phyloP scores from a whole-genome alignment of 2,329 filamentous ascomycete genomes.

The Graphiopsis chlorocephala region DNA sequence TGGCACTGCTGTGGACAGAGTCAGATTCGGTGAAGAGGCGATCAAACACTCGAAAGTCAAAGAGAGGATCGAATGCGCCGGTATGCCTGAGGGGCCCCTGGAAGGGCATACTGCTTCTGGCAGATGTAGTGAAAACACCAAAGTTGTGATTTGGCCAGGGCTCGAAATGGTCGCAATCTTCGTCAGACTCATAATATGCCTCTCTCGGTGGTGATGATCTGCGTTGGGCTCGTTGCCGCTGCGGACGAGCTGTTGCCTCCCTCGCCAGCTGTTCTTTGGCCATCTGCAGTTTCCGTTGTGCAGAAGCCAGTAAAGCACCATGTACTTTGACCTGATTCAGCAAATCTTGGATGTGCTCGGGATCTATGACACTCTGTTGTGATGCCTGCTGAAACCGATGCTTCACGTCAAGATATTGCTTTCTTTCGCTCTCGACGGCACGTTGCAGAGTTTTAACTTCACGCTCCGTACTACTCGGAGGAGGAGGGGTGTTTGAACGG shows the following conservation, averaged over 20 bases:
- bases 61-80: constrained; percentile 1
- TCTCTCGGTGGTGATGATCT: constrained; percentile 4
- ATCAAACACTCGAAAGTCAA: constrained; percentile 12
- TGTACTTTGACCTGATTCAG: constrained; percentile 27
- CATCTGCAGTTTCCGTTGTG: constrained; percentile 9
- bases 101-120: background rate
- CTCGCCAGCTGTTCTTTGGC: constrained; percentile 6
- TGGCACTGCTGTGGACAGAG: background rate
- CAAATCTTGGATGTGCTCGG: constrained; percentile 24
- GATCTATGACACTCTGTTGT: constrained; percentile 22
- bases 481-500: background rate
- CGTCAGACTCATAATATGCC: background rate
- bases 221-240: background rate
- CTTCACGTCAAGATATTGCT: constrained; percentile 17
- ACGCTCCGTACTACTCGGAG: background rate
- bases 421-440: constrained; percentile 22
- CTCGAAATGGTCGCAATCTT: background rate
- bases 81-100: background rate
- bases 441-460: constrained; percentile 20
- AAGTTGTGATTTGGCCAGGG: background rate
- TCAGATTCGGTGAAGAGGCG: constrained; percentile 12
- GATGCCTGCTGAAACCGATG: constrained; percentile 28
- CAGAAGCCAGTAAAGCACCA: constrained; percentile 8
- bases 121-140: background rate
- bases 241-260: background rate